Conservation (phyloP, 148 eudicot genomes). For the Selenicereus undatus region DNA sequence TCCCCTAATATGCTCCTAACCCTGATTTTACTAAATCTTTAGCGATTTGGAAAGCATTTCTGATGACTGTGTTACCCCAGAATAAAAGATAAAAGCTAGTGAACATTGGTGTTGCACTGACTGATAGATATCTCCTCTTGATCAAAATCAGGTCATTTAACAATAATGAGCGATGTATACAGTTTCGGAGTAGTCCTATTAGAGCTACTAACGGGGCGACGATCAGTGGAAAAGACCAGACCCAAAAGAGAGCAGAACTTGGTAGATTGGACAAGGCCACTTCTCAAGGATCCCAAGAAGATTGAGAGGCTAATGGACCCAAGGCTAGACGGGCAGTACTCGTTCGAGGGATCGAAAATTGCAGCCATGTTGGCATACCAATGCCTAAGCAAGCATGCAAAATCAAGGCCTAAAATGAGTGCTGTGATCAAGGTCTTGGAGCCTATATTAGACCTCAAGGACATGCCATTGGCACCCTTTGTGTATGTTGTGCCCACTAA, state of each 20-base stretch:
- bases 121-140: neutral
- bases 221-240: constrained; percentile 47
- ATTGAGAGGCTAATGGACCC: constrained; percentile 56
- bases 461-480: constrained; percentile 39
- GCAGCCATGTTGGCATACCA: constrained; percentile 57
- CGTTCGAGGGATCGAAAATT: constrained; percentile 49
- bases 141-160: constrained; percentile 46
- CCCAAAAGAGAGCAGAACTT: constrained; percentile 46
- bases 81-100: neutral
- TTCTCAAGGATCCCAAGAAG: constrained; percentile 45
- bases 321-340: constrained; percentile 62
- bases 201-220: constrained; percentile 56
- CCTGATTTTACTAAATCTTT: too few species aligned
- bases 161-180: constrained; percentile 69
- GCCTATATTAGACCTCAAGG: constrained; percentile 37
- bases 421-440: constrained; percentile 42
- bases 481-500: constrained; percentile 38
- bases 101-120: neutral
- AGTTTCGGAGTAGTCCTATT: constrained; percentile 70
- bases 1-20: too few species aligned
- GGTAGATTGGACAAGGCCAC: constrained; percentile 65
- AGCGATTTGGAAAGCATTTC: neutral
- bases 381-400: constrained; percentile 47
- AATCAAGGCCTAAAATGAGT: constrained; percentile 53
- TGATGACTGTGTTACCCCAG: neutral